Evolutionary conservation across 805 yeast genomes (phyloP), one percentile per base, ranked within the genome.

Genomic region (Grigorovia yakushimaensis): DNA sequence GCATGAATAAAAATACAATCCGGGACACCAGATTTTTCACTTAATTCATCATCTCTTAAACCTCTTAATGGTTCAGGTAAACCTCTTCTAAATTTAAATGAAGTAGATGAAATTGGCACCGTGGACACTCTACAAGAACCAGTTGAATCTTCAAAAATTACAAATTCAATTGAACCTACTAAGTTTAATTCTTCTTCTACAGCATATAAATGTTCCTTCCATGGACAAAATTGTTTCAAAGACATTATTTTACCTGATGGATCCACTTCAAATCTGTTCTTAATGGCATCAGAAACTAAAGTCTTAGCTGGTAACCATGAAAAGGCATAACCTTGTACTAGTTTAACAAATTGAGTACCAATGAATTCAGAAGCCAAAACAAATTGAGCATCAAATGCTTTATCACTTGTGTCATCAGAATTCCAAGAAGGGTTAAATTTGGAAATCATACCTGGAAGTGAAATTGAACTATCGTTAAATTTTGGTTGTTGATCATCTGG

Each of bases 41-140:
- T 77, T 55, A 93, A 74, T 38, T 73, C 84, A 27, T 85, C 91
- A 62, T 93, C 98, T 63, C 98, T 80, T 42, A 89, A 70, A n/a
- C 98, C 98, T 71, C 98, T 79, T 88, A 96, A 85, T 18, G 79
- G 76, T 65, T 85, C 93, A 13, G 96, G 97, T 49, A 93, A 73
- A 27, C 96, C 84, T 65, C 78, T 77, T 69, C 98, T 80, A 61
- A 87, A 85, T 52, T 81, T 84, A 62, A 93, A 93, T 15, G 94
- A 81, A 6, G 83, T 72, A 3, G 84, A 71, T 30, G 79, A 73
- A n/a, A 82, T 73, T n/a, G 96, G 82, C 22, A 91, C 97, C 4
- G 97, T 89, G 43, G 95, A 85, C 44, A 93, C 78, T 70, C 98
- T 79, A 91, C 94, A 87, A 43, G 75, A 73, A 37, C 72, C 69